Conservation (phyloP, 2,329 filamentous ascomycete species). For the Chaetomiaceae sp. region DNA sequence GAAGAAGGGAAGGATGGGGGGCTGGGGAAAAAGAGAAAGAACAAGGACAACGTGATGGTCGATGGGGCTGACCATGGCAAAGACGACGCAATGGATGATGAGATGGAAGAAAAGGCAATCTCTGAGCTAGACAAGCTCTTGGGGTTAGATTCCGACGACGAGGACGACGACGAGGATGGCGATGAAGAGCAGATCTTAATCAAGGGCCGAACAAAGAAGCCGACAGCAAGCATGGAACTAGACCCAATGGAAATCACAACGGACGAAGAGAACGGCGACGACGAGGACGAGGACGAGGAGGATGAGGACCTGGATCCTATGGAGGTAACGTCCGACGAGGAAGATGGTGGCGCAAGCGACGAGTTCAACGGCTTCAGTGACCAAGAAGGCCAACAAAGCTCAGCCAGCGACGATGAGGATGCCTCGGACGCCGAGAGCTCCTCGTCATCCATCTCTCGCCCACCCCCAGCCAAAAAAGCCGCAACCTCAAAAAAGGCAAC, state of each 20-base stretch:
- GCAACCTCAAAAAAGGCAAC: constrained; percentile 22
- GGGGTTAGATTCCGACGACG: constrained; percentile 28
- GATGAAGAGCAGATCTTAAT: constrained; percentile 11
- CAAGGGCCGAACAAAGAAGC: constrained; percentile 29
- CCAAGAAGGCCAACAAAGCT: constrained; percentile 32
- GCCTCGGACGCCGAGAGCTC: constrained; percentile 17
- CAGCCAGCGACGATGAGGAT: constrained; percentile 21
- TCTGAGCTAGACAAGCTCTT: constrained; percentile 25
- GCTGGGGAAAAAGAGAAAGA: constrained; percentile 2
- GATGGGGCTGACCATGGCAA: constrained; percentile 24
- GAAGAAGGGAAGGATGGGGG: constrained; percentile 4
- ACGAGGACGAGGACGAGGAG: too few relatives aligned
- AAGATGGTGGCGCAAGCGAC: constrained; percentile 29
- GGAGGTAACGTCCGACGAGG: constrained; percentile 29
- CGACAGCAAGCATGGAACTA: constrained; percentile 22
- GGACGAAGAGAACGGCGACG: constrained; percentile 20
- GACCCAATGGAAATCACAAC: constrained; percentile 32
- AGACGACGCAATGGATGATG: constrained; percentile 20
- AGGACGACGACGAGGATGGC: constrained; percentile 16
- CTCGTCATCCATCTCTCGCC: constrained; percentile 9
- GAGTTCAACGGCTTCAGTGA: constrained; percentile 35
- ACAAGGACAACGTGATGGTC: constrained; percentile 22
- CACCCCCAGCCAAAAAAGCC: constrained; percentile 19
- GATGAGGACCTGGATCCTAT: constrained; percentile 25
- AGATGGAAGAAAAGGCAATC: constrained; percentile 20